Percentiles rank a stretch among this genome's conserved stretches.
phyloP scores from a whole-genome alignment of 352 stramenopile species.

The Pythium periplocum region DNA sequence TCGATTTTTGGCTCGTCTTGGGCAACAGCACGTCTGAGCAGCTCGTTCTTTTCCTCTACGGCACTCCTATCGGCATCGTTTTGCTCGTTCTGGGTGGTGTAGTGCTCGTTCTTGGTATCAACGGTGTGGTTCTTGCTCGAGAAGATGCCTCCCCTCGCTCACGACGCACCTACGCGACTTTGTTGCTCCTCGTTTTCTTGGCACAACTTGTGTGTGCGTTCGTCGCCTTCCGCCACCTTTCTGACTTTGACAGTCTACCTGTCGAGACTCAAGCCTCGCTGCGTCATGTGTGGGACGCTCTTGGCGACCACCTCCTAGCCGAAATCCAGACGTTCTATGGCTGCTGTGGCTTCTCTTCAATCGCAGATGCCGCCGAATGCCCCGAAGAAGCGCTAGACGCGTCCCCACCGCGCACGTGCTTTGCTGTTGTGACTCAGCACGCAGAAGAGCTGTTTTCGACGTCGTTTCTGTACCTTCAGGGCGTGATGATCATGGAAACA shows the following conservation, averaged over 20 bases:
- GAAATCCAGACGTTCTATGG: constrained; percentile 27
- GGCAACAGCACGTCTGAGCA: constrained; percentile 23
- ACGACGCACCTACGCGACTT: constrained; percentile 2
- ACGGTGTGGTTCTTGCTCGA: constrained; percentile 3
- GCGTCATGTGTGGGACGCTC: constrained; percentile 11
- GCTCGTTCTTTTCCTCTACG: constrained; percentile 27
- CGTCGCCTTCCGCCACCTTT: constrained; percentile 17
- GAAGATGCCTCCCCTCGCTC: constrained; percentile 5
- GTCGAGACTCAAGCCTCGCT: constrained; percentile 3
- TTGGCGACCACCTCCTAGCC: constrained; percentile 4
- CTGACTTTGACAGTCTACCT: constrained; percentile 17
- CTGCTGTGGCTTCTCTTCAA: constrained; percentile 27
- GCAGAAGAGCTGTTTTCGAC: constrained; percentile 18
- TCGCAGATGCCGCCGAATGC: constrained; percentile 13
- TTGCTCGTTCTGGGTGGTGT: constrained; percentile 14
- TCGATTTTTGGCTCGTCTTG: constrained; percentile 29
- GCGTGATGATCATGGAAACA: constrained; percentile 19
- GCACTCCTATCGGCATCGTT: constrained; percentile 20
- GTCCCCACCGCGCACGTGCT: constrained; percentile 17
- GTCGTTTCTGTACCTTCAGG: constrained; percentile 19
- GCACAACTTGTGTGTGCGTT: constrained; percentile 15
- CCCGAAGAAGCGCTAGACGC: constrained; percentile 26
- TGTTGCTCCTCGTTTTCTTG: constrained; percentile 9
- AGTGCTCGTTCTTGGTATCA: constrained; percentile 8
- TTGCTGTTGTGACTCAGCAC: constrained; percentile 12